Evolutionary conservation across 2,329 filamentous ascomycete species (phyloP), one percentile per base, ranked within the genome.

Genomic region (Scytalidium sp.): DNA sequence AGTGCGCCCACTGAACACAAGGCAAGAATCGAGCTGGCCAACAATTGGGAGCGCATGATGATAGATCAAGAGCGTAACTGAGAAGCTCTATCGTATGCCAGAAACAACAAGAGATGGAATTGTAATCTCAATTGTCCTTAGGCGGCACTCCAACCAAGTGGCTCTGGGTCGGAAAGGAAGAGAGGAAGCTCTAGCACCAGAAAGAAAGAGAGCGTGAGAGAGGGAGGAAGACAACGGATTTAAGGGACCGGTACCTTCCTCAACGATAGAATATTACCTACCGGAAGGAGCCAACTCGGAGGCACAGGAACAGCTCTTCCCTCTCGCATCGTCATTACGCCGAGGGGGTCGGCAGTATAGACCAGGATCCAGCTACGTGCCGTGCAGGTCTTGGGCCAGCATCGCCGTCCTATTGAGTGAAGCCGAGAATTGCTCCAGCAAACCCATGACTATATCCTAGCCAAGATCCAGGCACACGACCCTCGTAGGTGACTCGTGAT

Each of bases 1-100:
- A 60, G 43, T 11, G 49, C 44, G 7, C 50, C 43, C 5, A 40
- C 32, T 21, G 46, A 52, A 13, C 58, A 23, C 17, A 58, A 27
- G 15, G 53, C 56, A 19, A 60, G 45, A 19, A 55, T 15, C n/a
- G 54, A 46, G 15, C 43, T 32, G 39, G 47, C 25, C 19, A 57
- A 32, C 19, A 50, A 42, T 45, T 21, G 49, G 46, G 47, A 56
- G 56, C 50, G 52, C 60, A 63, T 63, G 45, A 43, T 19, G 41
- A 32, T 19, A 25, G 27, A 42, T 23, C 13, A 22, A 13, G 29
- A 40, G n/a, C 15, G 21, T 43, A 42, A 40, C 11, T 42, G 36
- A 42, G 40, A 19, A 32, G 43, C 40, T 19, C 36, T n/a, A 15
- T 23, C 36, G 13, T 20, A 20, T 22, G n/a, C 19, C 15, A 25